Evolutionary conservation across 1,139 yeast genomes (phyloP).

Genomic region (Yamadazyma spencermartinsiae): DNA sequence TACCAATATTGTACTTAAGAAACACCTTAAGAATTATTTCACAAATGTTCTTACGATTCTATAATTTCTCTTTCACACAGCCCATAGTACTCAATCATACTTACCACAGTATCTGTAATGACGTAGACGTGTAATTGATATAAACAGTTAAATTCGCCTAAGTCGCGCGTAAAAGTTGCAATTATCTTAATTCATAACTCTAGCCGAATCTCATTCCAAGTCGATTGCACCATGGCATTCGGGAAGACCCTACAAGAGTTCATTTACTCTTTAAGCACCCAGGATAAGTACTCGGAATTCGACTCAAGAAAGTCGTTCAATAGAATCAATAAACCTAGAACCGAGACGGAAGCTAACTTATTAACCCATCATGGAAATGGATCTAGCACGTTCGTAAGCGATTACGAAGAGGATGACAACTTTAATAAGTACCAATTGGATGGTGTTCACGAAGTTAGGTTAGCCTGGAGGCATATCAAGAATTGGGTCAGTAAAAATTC

Average conservation of each 20-base stretch:
- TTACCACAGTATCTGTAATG: too few relatives aligned
- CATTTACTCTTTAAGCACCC: slow-evolving; percentile 63
- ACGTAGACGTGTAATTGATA: too few relatives aligned
- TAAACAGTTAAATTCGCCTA: too few relatives aligned
- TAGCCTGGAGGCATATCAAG: slow-evolving; percentile 73
- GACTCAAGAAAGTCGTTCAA: slow-evolving; percentile 53
- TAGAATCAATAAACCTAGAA: slow-evolving; percentile 39
- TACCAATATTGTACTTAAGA: too few relatives aligned
- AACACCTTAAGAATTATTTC: too few relatives aligned
- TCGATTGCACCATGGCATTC: slow-evolving; percentile 26
- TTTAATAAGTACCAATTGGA: slow-evolving; percentile 21
- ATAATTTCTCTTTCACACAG: too few relatives aligned
- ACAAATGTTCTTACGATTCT: too few relatives aligned
- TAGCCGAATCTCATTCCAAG: too few relatives aligned
- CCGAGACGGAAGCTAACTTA: slow-evolving; percentile 33
- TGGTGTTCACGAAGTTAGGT: slow-evolving; percentile 62
- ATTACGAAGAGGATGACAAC: slow-evolving; percentile 13
- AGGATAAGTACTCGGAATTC: slow-evolving; percentile 69
- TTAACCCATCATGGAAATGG: slow-evolving; percentile 32
- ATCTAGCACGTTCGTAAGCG: slow-evolving; percentile 20
- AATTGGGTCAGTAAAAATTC: slow-evolving; percentile 57
- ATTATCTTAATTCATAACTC: too few relatives aligned
- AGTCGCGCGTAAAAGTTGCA: too few relatives aligned
- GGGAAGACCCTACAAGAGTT: slow-evolving; percentile 48
- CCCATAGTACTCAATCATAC: too few relatives aligned